Evolutionary conservation across 345 rosid genomes (phyloP).

Genomic region (Jatropha curcas): DNA sequence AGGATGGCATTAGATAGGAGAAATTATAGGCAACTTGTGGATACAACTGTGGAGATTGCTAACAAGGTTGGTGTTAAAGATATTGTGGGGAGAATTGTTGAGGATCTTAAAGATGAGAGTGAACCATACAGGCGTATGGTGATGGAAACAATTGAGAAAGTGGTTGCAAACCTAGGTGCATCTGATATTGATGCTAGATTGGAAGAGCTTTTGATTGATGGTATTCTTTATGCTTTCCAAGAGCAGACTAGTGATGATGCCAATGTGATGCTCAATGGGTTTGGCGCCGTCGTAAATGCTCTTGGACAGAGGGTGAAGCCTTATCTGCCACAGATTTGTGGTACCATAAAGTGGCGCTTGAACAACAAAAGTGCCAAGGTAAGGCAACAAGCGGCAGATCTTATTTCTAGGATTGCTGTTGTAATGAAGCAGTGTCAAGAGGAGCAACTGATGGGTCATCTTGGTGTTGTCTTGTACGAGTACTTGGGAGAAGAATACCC

Average conservation of each 20-base stretch:
- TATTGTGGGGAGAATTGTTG: constrained; percentile 86
- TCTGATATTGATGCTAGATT: constrained; percentile 91
- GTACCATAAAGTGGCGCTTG: constrained; percentile 98
- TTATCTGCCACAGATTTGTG: constrained; percentile 99
- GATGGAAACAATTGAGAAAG: constrained; percentile 99
- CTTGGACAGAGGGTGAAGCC: constrained; percentile 98
- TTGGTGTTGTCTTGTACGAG: constrained; percentile 94
- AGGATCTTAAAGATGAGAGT: constrained; percentile 96
- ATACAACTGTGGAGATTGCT: constrained; percentile 97
- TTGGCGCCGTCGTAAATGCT: constrained; percentile 95
- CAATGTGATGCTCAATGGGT: constrained; percentile 98
- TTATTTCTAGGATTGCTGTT: constrained; percentile 93
- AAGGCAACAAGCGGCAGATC: constrained; percentile 98
- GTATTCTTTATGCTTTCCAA: constrained; percentile 98
- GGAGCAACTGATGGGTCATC: constrained; percentile 99
- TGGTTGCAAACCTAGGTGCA: constrained; percentile 87
- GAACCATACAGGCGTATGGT: constrained; percentile 94
- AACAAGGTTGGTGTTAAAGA: constrained; percentile 96
- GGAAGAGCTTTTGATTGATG: constrained; percentile 97
- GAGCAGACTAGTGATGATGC: constrained; percentile 98
- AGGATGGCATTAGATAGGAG: constrained; percentile 98
- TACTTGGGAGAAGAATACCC: constrained; percentile 99
- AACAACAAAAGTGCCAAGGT: constrained; percentile 99
- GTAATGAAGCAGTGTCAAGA: constrained; percentile 99
- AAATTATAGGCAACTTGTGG: constrained; percentile 90